A percentile compares a stretch with the other conserved stretches of the same genome.
phyloP scores from a whole-genome alignment of 805 yeast genomes.

The Candida anglica region DNA sequence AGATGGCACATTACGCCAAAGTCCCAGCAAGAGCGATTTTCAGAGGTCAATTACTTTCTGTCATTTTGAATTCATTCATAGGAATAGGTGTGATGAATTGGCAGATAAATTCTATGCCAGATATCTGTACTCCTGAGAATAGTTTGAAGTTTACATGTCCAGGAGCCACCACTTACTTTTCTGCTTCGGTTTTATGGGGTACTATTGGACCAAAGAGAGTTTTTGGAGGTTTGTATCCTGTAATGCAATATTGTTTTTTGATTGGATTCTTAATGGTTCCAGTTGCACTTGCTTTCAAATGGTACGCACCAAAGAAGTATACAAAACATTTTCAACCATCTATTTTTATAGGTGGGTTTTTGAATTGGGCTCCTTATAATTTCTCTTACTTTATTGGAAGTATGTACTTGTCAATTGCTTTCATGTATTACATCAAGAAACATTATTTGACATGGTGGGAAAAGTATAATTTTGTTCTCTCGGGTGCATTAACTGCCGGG shows the following conservation, averaged over 20 bases:
- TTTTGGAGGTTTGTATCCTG: conserved; percentile 27
- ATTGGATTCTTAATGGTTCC: conserved; percentile 26
- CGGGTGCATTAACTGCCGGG: conserved; percentile 29
- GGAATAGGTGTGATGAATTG: conserved; percentile 19
- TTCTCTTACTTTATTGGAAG: conserved; percentile 26
- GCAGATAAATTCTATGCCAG: conserved; percentile 11
- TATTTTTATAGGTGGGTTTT: conserved; percentile 26
- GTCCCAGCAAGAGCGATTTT: conserved; percentile 39
- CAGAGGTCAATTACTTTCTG: conserved; percentile 23
- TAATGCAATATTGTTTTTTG: conserved; percentile 29
- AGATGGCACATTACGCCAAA: conserved; percentile 33
- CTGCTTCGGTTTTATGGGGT: conserved; percentile 46
- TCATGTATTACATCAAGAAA: conserved; percentile 26
- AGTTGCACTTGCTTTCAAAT: conserved; percentile 12
- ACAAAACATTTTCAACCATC: conserved; percentile 30
- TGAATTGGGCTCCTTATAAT: conserved; percentile 30
- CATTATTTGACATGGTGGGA: conserved; percentile 29
- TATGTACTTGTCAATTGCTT: conserved; percentile 18
- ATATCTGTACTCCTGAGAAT: conserved; percentile 16
- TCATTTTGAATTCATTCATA: conserved; percentile 15
- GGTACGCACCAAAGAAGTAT: conserved; percentile 11
- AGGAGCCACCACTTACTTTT: conserved; percentile 33
- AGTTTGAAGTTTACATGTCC: conserved; percentile 22
- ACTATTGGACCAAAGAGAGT: conserved; percentile 50
- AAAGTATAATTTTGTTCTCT: conserved; percentile 26